phyloP scores from a whole-genome alignment of 495 filamentous ascomycete species.

The Aspergillus coremiiformis region DNA sequence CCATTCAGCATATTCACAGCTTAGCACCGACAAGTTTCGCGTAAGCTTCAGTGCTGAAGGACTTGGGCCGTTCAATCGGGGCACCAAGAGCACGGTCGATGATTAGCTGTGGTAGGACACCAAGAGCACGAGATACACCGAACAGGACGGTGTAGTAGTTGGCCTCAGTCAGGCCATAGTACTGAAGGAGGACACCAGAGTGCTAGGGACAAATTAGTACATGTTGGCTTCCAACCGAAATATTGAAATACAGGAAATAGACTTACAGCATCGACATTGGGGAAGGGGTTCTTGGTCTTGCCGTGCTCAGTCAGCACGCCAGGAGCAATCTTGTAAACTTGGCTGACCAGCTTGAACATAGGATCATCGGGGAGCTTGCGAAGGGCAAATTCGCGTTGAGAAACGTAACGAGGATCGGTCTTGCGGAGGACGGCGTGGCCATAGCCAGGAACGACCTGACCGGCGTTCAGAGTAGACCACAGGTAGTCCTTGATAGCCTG shows the following conservation, averaged over 20 bases:
- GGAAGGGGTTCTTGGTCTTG: slow-evolving; percentile 94
- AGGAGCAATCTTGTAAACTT: slow-evolving; percentile 99
- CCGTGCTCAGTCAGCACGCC: slow-evolving; percentile 97
- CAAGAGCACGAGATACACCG: slow-evolving; percentile 94
- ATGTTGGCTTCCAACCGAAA: slow-evolving; percentile 4
- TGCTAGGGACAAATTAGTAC: slow-evolving; percentile 44
- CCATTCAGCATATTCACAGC: slow-evolving; percentile 53
- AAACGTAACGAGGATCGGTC: slow-evolving; percentile 97
- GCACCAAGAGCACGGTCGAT: slow-evolving; percentile 93
- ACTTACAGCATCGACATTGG: slow-evolving; percentile 61
- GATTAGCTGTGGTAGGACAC: slow-evolving; percentile 97
- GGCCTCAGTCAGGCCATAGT: slow-evolving; percentile 97
- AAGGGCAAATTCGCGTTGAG: slow-evolving; percentile 92
- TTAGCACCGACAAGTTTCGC: slow-evolving; percentile 87
- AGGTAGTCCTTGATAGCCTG: slow-evolving; percentile 95
- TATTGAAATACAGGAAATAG: slow-evolving; percentile 12
- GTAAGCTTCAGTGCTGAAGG: slow-evolving; percentile 93
- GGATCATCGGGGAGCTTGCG: slow-evolving; percentile 88
- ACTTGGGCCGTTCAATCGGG: slow-evolving; percentile 73
- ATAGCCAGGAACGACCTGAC: slow-evolving; percentile 95
- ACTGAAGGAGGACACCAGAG: slow-evolving; percentile 97
- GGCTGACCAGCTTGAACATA: slow-evolving; percentile 99
- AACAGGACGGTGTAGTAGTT: slow-evolving; percentile 99
- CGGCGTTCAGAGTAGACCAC: slow-evolving; percentile 91
- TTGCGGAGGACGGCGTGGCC: slow-evolving; percentile 98